Base-by-base conservation (phyloP, 2,329 filamentous ascomycete species). In the Plectosphaerella sp. region DNA sequence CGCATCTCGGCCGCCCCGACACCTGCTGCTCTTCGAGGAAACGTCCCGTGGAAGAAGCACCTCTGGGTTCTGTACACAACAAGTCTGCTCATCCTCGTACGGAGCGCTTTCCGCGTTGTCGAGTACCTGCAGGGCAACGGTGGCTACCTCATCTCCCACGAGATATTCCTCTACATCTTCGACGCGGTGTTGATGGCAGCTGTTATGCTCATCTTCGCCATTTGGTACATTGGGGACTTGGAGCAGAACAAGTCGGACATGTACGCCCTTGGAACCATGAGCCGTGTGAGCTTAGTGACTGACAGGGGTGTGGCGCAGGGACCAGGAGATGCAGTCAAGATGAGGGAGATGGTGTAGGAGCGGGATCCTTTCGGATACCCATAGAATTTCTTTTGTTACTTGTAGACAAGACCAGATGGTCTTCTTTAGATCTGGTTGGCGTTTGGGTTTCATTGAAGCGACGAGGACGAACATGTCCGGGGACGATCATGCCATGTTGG, bases 101-200 rank as follows among this genome's bases (percentile, higher is more conserved):
- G 77, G 42, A 74, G 71, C 47, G 55, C 76, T 18, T 76, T 78
- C 49, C 67, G 76, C 7, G 68, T 76, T 2, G 54, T 78, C 5
- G 77, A 79, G 58, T 79, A 79, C 52, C 53, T 69, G 1, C 65
- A 73, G 54, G 74, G 74, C 2, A 66, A 71, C 8, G 60, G 51
- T 1, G 74, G 73, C 0, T 72, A 68, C 9, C 56, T 76, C 0
- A 66, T 76, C 43, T 65, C 62, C 2, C 67, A 73, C 36, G 73
- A 77, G 56, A 57, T 61, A 1, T 72, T 66, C 36, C 59, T 76
- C 1, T 77, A 75, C 48, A 50, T 75, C n/a, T 75, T 77, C 37
- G 74, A 77, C 52, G 65, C 71, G 0, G 49, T 64, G 3, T 62
- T 69, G 3, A 77, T 77, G 72, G 63, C 59, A 5, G 8, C 64